Conservation (phyloP, 768 basidiomycete species). For the Gloeostereum incarnatum region DNA sequence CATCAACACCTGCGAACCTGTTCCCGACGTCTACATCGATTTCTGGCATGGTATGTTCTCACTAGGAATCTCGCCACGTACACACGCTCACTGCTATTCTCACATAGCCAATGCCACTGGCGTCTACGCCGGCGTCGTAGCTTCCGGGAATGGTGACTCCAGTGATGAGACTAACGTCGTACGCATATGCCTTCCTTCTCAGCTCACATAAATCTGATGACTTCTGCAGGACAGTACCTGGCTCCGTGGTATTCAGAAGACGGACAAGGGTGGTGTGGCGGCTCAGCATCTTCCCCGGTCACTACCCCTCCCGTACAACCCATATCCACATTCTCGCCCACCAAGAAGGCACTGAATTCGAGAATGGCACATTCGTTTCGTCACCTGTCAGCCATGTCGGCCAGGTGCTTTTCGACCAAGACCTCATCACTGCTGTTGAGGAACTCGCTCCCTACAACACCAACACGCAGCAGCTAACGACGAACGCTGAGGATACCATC, state of each 20-base stretch:
- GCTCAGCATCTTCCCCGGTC: conserved; percentile 10
- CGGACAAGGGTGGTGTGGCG: conserved; percentile 10
- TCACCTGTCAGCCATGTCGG: conserved; percentile 9
- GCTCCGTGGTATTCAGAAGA: conserved; percentile 9
- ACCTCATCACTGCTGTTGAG: conserved; percentile 8
- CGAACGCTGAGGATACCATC: conserved; percentile 9
- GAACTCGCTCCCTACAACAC: conserved; percentile 6
- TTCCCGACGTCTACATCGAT: conserved; percentile 9
- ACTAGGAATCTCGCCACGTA: too few species aligned
- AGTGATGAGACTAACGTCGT: conserved; percentile 5
- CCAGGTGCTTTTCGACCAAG: conserved; percentile 11
- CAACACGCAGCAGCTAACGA: conserved; percentile 9
- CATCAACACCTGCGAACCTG: conserved; percentile 9
- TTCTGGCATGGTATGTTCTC: conserved; percentile 10
- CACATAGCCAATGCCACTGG: conserved; percentile 10
- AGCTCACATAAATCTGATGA: too few species aligned
- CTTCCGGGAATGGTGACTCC: conserved; percentile 8
- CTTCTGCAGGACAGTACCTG: conserved; percentile 6
- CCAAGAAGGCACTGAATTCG: conserved; percentile 7
- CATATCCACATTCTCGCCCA: conserved; percentile 12
- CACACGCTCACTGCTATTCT: background rate
- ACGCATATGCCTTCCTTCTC: too few species aligned
- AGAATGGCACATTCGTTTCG: conserved; percentile 7
- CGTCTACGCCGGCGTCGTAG: conserved; percentile 10
- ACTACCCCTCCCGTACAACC: conserved; percentile 9